phyloP scores from a whole-genome alignment of 208 protist species.

The Balamuthia mandrillaris region DNA sequence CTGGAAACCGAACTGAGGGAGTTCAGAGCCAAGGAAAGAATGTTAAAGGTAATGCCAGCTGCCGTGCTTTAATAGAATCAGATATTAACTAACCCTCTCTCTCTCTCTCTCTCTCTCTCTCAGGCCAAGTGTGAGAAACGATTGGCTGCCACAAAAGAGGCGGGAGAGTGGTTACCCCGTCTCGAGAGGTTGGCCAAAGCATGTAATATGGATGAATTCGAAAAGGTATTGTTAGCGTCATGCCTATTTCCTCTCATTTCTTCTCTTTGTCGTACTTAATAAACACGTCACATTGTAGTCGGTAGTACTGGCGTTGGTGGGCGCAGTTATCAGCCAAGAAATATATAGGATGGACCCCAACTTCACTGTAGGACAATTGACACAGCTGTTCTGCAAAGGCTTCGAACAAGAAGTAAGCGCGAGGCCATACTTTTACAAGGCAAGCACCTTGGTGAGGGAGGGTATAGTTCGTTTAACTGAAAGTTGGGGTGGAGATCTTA shows the following conservation, averaged over 20 bases:
- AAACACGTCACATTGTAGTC: too few relatives aligned
- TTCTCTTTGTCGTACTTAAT: neutral
- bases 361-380: too few relatives aligned
- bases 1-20: neutral
- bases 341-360: neutral
- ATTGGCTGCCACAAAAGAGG: neutral
- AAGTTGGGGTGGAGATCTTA: neutral
- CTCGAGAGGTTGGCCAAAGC: conserved; percentile 5
- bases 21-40: neutral
- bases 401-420: conserved; percentile 20
- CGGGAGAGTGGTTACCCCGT: neutral
- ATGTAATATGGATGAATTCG: neutral
- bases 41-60: neutral
- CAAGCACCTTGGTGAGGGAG: conserved; percentile 28
- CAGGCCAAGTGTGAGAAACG: neutral
- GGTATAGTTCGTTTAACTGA: conserved; percentile 15
- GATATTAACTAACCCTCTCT: neutral
- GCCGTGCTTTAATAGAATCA: neutral
- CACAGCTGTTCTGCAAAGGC: conserved; percentile 8
- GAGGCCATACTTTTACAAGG: conserved; percentile 52
- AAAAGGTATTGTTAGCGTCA: neutral
- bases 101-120: neutral
- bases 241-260: too few relatives aligned
- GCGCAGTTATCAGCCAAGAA: too few relatives aligned
- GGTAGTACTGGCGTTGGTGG: too few relatives aligned